These are phyloP conservation scores for Phenoliferia sp. DNA, from an alignment of 1,284 basidiomycete genomes.

Conservation along the genomic window DNA sequence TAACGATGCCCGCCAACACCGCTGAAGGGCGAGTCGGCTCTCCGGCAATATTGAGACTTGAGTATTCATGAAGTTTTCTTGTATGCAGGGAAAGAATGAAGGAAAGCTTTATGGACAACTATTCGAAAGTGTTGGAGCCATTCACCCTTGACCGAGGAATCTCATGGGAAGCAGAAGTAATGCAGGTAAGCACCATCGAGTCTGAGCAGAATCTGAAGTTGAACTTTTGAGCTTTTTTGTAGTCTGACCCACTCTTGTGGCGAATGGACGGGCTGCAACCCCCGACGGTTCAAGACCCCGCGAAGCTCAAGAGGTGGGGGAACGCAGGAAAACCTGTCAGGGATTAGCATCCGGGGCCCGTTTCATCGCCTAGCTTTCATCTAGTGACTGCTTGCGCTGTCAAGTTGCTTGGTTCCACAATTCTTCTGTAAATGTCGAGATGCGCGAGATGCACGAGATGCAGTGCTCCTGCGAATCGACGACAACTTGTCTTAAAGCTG, in stretches of 20 bases:
- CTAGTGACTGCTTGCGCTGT: too few relatives aligned
- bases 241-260: neutral
- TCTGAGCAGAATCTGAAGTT: neutral
- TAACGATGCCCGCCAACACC: neutral
- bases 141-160: neutral
- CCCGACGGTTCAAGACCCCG: neutral
- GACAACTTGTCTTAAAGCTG: too few relatives aligned
- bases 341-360: too few relatives aligned
- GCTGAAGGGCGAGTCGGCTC: neutral
- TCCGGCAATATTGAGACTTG: neutral
- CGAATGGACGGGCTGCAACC: neutral
- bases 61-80: neutral
- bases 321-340: neutral
- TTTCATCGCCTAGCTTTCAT: too few relatives aligned
- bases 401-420: too few relatives aligned
- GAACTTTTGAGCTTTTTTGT: neutral
- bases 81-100: neutral
- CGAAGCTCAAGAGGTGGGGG: neutral
- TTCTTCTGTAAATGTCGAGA: too few relatives aligned
- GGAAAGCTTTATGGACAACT: neutral
- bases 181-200: neutral
- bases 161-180: neutral
- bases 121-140: neutral
- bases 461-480: too few relatives aligned
- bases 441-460: too few relatives aligned